Evolutionary conservation across 331 rosid species (phyloP), one percentile per base, ranked within the genome.

Genomic region (Quercus phellos): DNA sequence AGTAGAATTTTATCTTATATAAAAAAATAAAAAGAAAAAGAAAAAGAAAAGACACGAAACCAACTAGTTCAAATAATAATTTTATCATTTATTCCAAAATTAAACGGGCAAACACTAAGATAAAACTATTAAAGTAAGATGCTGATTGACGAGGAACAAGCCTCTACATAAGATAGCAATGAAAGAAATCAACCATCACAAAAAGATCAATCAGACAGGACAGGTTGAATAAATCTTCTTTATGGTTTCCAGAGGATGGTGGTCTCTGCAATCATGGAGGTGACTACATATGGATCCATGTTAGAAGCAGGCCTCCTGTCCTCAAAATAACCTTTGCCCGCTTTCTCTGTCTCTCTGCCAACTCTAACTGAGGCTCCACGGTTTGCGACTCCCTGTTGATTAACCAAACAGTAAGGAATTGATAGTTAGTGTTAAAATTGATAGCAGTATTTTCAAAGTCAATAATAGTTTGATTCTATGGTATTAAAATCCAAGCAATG

Each of bases 231-330:
- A 4, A 46, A 53, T 75, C 72, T 27, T 46, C 69, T 89, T 81
- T 80, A 94, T 74, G 97, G 89, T 70, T 92, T 91, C 88, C 86
- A 86, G 51, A 92, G 87, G 71, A 95, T 70, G 82, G 99, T 95
- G 68, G 98, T 92, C 21, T 95, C 97, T 3, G 98, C 99, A 13
- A 95, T 74, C 96, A 92, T 80, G 59, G 99, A 91, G 56, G 99
- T 92, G 18, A 93, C 99, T 0, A 95, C 84, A 51, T 95, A 95
- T 0, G 99, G 99, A 75, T 95, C 99, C 99, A 95, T 95, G 81
- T 92, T 95, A n/a, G 99, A 95, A 5, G 99, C 88, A 0, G 98
- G 98, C 89, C 99, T 91, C 81, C 99, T 77, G 72, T 95, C 99
- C 81, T 95, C 97, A 32, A 95, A 95, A 73, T 95, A 95, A 34